A percentile compares a stretch with the other conserved stretches of the same genome.
These are phyloP conservation scores for Aspergillus felis DNA, from an alignment of 2,329 filamentous ascomycete genomes.

Conservation along the genomic window DNA sequence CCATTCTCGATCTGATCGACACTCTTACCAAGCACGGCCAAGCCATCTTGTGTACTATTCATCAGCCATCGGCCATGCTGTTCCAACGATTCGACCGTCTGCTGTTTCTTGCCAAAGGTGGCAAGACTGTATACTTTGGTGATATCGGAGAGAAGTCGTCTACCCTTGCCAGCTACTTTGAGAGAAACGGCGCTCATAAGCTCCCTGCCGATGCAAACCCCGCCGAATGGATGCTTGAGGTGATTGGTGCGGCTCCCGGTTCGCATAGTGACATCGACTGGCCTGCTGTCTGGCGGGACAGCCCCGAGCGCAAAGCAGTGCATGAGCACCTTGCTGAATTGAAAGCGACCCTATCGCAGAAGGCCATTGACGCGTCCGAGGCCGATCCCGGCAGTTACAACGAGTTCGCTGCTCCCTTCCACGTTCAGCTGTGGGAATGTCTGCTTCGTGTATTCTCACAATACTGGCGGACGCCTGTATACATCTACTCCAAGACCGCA, in stretches of 20 bases:
- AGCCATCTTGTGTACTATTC: constrained; percentile 94
- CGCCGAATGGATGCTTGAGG: constrained; percentile 69
- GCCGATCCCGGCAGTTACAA: constrained; percentile 56
- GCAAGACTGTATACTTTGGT: constrained; percentile 67
- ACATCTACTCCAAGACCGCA: constrained; percentile 77
- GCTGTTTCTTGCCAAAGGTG: constrained; percentile 61
- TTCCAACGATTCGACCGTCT: constrained; percentile 78
- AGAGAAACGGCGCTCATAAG: constrained; percentile 57
- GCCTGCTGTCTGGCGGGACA: constrained; percentile 59
- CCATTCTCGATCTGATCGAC: constrained; percentile 80
- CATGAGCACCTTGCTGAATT: constrained; percentile 54
- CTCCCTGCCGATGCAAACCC: constrained; percentile 65
- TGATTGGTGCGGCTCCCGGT: constrained; percentile 59
- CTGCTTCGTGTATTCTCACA: constrained; percentile 77
- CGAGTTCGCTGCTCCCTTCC: constrained; percentile 78
- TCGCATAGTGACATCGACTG: constrained; percentile 62
- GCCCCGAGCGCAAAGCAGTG: constrained; percentile 54
- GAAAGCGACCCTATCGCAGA: constrained; percentile 39
- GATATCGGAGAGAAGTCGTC: constrained; percentile 59
- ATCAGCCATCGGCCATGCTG: constrained; percentile 92
- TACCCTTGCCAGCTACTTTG: constrained; percentile 61
- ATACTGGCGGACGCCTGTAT: constrained; percentile 85
- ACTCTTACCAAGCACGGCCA: constrained; percentile 86
- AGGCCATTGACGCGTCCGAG: constrained; percentile 35
- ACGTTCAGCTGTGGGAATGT: constrained; percentile 63